Percentiles rank a stretch among this genome's conserved stretches.
phyloP scores from a whole-genome alignment of 257 asterid species.

The Gentiana dahurica region DNA sequence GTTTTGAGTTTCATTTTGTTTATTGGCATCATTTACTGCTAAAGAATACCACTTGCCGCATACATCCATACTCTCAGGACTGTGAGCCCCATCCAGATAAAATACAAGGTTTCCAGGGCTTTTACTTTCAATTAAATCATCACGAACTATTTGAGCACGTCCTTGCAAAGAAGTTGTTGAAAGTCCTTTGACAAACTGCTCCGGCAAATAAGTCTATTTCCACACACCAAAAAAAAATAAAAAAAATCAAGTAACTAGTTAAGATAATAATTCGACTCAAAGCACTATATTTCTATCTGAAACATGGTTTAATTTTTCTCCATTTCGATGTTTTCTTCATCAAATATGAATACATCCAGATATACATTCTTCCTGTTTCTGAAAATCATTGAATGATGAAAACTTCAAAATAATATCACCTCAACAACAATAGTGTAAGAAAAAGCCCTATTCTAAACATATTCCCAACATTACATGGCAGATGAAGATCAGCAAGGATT shows the following conservation, averaged over 20 bases:
- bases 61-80: conserved; percentile 99
- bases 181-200: conserved; percentile 76
- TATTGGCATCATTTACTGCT: conserved; percentile 48
- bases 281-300: too few species aligned
- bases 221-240: neutral
- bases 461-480: too few species aligned
- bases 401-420: too few species aligned
- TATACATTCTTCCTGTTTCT: too few species aligned
- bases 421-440: too few species aligned
- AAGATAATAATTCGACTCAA: too few species aligned
- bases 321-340: too few species aligned
- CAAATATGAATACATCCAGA: too few species aligned
- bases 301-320: too few species aligned
- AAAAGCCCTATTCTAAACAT: too few species aligned
- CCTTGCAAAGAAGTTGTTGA: conserved; percentile 77
- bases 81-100: conserved; percentile 96
- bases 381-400: too few species aligned
- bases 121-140: conserved; percentile 52
- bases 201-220: conserved; percentile 71
- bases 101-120: conserved; percentile 65
- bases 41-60: conserved; percentile 88
- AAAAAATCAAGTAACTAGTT: neutral
- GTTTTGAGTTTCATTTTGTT: conserved; percentile 12
- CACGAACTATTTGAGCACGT: conserved; percentile 85
- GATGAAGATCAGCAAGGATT: too few species aligned